phyloP scores from a whole-genome alignment of 495 filamentous ascomycete genomes.

The Neurospora sp. region DNA sequence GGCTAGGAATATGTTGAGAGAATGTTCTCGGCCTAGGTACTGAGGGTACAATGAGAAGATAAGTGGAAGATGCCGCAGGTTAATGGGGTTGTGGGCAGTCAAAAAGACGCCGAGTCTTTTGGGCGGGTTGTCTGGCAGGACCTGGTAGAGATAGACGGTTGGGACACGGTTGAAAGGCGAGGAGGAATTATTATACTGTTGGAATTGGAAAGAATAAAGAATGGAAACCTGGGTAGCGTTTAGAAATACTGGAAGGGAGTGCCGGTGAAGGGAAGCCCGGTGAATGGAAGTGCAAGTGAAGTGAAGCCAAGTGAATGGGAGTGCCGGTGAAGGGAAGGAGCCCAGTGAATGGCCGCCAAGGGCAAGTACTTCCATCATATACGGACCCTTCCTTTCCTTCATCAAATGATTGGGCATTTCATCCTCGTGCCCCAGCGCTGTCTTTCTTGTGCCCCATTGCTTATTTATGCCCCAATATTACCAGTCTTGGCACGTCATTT shows the following conservation, averaged over 20 bases:
- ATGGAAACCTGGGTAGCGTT: not conserved
- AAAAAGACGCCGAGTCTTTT: not conserved
- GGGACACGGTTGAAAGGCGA: not conserved
- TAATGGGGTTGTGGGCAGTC: not conserved
- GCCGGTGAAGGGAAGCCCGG: not conserved
- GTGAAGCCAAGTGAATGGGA: too few species aligned
- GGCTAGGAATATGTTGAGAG: not conserved
- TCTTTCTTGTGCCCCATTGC: too few species aligned
- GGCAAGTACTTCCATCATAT: too few species aligned
- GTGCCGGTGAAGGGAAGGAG: not conserved
- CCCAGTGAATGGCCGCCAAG: not conserved
- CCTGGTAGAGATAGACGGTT: not conserved
- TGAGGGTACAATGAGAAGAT: not conserved
- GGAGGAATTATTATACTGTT: not conserved
- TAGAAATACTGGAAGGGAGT: not conserved
- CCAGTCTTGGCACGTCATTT: too few species aligned
- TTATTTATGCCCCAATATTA: too few species aligned
- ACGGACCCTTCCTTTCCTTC: too few species aligned
- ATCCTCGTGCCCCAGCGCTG: too few species aligned
- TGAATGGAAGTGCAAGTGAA: too few species aligned
- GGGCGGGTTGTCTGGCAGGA: not conserved
- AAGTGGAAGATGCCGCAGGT: not conserved
- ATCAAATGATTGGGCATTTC: too few species aligned
- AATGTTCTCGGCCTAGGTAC: not conserved
- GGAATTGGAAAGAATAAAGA: not conserved